Evolutionary conservation across 1,284 basidiomycete genomes (phyloP).

Genomic region (Ganoderma resinaceum): DNA sequence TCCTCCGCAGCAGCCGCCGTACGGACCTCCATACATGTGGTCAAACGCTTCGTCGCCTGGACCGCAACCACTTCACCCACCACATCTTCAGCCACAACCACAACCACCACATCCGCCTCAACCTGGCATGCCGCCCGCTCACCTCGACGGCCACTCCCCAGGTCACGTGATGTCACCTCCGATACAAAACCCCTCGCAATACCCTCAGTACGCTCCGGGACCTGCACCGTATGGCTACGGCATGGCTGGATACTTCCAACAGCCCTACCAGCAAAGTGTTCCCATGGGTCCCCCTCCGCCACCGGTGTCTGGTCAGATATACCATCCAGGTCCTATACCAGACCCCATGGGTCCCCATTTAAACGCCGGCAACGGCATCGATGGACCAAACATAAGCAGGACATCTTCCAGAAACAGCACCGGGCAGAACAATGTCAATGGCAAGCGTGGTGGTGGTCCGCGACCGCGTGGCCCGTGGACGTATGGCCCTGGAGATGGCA

Average conservation of each 20-base stretch:
- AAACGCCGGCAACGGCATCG: slow-evolving; percentile 25
- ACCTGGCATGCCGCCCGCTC: slow-evolving; percentile 25
- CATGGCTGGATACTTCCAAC: slow-evolving; percentile 55
- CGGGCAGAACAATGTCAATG: slow-evolving; percentile 36
- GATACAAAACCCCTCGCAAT: slow-evolving; percentile 40
- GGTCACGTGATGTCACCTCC: slow-evolving; percentile 27
- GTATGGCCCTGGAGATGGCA: slow-evolving; percentile 67
- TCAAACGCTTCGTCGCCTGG: slow-evolving; percentile 39
- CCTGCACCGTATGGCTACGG: slow-evolving; percentile 52
- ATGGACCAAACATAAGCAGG: slow-evolving; percentile 41
- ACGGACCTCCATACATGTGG: slow-evolving; percentile 44
- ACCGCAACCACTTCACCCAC: slow-evolving; percentile 44
- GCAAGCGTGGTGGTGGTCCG: slow-evolving; percentile 47
- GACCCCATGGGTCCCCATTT: slow-evolving; percentile 6
- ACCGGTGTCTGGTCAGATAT: slow-evolving; percentile 37
- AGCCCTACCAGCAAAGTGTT: slow-evolving; percentile 34
- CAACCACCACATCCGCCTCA: slow-evolving; percentile 42
- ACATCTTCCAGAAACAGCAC: slow-evolving; percentile 43
- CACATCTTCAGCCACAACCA: slow-evolving; percentile 41
- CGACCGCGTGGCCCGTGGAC: slow-evolving; percentile 65
- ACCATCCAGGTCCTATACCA: slow-evolving; percentile 22
- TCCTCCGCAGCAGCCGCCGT: slow-evolving; percentile 40
- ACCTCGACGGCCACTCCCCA: slow-evolving; percentile 25
- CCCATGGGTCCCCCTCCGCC: slow-evolving; percentile 46
- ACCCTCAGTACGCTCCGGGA: slow-evolving; percentile 47